A percentile compares a stretch with the other conserved stretches of the same genome.
phyloP scores from a whole-genome alignment of 352 stramenopile species.

The Plasmopara halstedii region DNA sequence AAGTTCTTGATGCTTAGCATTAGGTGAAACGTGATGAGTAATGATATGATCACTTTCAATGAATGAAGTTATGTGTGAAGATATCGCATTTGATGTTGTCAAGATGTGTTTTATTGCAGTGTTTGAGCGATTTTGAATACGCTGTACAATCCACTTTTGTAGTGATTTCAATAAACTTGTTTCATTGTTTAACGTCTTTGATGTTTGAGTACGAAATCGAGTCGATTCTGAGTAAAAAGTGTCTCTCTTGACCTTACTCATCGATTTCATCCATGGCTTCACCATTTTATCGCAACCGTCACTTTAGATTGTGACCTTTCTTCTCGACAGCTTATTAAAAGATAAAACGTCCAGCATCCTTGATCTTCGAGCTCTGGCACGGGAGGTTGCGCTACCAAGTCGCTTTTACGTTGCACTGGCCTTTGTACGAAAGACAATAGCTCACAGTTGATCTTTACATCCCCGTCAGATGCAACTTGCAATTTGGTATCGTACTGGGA shows the following conservation, averaged over 20 bases:
- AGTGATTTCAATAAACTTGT: constrained; percentile 14
- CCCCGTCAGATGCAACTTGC: too few relatives aligned
- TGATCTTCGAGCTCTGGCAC: too few relatives aligned
- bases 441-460: too few relatives aligned
- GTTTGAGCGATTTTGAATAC: constrained; percentile 1
- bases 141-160: constrained; percentile 8
- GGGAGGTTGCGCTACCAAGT: too few relatives aligned
- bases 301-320: too few relatives aligned
- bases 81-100: neutral
- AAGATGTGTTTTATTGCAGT: constrained; percentile 5
- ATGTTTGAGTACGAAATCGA: constrained; percentile 9
- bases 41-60: constrained; percentile 1
- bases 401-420: too few relatives aligned
- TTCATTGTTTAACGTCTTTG: constrained; percentile 5
- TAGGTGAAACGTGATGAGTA: constrained; percentile 14
- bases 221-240: neutral
- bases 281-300: constrained; percentile 9
- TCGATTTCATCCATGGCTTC: constrained; percentile 12
- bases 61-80: neutral
- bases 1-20: constrained; percentile 10
- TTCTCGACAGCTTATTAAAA: too few relatives aligned
- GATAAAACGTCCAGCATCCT: too few relatives aligned
- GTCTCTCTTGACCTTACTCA: constrained; percentile 5
- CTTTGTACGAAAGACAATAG: too few relatives aligned
- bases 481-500: too few relatives aligned